Base-by-base conservation (phyloP, 2,329 filamentous ascomycete species). In the Epichloe elymi region DNA sequence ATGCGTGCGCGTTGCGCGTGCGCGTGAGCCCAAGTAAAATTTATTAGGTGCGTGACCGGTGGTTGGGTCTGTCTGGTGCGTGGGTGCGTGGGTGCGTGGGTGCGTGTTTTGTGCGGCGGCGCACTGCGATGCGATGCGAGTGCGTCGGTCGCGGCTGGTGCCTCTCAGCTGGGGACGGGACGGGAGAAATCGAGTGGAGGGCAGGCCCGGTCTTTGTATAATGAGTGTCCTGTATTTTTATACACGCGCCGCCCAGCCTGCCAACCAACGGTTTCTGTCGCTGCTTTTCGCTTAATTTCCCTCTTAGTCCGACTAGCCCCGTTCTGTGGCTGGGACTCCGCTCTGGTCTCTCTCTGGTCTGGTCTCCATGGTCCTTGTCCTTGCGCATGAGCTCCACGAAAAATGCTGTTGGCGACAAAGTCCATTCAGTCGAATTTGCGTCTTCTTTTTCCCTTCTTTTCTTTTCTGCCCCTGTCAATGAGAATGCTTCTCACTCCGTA, bases 201-300 rank as follows among this genome's bases (percentile, higher is more conserved):
- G 68, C 67, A 68, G 64, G 67, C 65, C 63, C 54, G 65, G 63
- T 64, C 66, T 68, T 69, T 66, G 55, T 69, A 70, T 70, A 55
- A 68, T 67, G 67, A 67, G 64, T 65, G 62, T 64, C 64, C 61
- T 70, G 65, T 67, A 69, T 67, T 70, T 70, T 70, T 70, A 70
- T 70, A 70, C 67, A 69, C 55, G 55, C 53, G 52, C 48, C 51
- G 53, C 46, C 54, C 54, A 51, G 47, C 45, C 51, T 54, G 50
- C 57, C 59, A 56, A 58, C 64, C 64, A 66, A 66, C 64, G 59
- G 61, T 61, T 63, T 63, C 59, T 57, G 60, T 57, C 57, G 56
- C 55, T 60, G 57, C 49, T 51, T 55, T 60, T 67, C 64, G 64
- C 64, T 64, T 67, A 67, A 65, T 64, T 63, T 65, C 63, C 63